Base-by-base conservation (phyloP, 1,139 yeast species). In the Candida mesenterica region DNA sequence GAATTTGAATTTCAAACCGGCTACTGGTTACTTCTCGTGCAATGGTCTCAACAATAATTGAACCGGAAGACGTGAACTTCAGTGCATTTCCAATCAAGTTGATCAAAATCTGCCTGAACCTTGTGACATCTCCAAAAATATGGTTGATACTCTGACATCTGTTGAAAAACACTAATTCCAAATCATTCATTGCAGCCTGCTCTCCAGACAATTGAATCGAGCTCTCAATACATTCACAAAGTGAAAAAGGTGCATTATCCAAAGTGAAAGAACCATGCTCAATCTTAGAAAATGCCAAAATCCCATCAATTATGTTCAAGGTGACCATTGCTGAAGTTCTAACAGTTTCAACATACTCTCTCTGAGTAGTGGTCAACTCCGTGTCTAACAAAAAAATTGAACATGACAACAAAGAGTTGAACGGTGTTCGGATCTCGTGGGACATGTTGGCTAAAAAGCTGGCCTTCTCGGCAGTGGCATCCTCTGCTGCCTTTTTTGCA, bases 401-500 rank as follows among this genome's bases (percentile, higher is more conserved):
- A 51, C 80, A 76, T 4, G 79, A 73, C 38, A 76, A 57, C 32
- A 77, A 55, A 1, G 80, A 76, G 50, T 76, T 76, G 55, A 76
- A 75, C 0, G 81, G 82, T 1, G 82, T 76, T 41, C 82, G 55
- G 33, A 76, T 75, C 48, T 76, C 82, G 49, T 76, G 79, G 1
- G 78, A 72, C 81, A 76, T 75, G 42, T 75, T 75, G n/a, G 80
- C 79, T 36, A 76, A 50, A 44, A 76, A 76, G 35, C 77, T 69
- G 2, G 81, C 79, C 55, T 74, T 76, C 44, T 75, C 81, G 4
- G 74, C 76, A 0, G 79, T 76, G 1, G 82, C 81, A 37, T 73
- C 79, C 45, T 76, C 81, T 1, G 82, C 82, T 2, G 78, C 73
- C 41, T 64, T 60, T 48, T 73, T 75, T 4, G 82, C 80, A 17